Conservation (phyloP, 768 basidiomycete genomes). For the Mycena kentingensis region DNA sequence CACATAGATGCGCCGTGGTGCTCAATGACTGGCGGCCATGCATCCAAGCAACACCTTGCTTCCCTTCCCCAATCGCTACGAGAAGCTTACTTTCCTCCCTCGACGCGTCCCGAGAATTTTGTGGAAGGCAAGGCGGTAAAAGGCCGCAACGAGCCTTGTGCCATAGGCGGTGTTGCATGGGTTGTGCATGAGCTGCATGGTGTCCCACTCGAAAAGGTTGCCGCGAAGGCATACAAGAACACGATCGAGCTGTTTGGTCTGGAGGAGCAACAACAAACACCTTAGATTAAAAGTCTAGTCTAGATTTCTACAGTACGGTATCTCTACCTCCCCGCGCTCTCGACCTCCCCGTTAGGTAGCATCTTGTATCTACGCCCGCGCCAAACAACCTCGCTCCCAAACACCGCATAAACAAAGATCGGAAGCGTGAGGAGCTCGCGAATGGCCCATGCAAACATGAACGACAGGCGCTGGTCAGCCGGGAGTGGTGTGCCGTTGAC, state of each 20-base stretch:
- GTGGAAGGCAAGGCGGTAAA: constrained; percentile 63
- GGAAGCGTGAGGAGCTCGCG: constrained; percentile 87
- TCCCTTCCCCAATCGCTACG: constrained; percentile 49
- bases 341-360: constrained; percentile 71
- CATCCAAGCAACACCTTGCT: constrained; percentile 53
- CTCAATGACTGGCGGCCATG: constrained; percentile 66
- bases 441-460: constrained; percentile 74
- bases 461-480: constrained; percentile 49
- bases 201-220: constrained; percentile 54
- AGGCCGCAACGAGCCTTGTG: constrained; percentile 73
- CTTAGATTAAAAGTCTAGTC: neutral
- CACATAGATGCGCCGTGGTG: constrained; percentile 71
- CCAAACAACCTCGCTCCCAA: constrained; percentile 85
- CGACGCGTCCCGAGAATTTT: constrained; percentile 60
- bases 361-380: constrained; percentile 80
- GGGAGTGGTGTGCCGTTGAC: constrained; percentile 69
- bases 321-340: constrained; percentile 29
- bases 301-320: neutral
- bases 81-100: constrained; percentile 51
- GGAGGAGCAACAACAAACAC: constrained; percentile 32
- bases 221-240: constrained; percentile 63
- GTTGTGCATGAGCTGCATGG: constrained; percentile 55
- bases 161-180: constrained; percentile 73
- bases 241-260: constrained; percentile 61
- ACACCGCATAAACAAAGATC: constrained; percentile 81